Conservation (phyloP, 495 filamentous ascomycete species). For the Daldinia childiae region DNA sequence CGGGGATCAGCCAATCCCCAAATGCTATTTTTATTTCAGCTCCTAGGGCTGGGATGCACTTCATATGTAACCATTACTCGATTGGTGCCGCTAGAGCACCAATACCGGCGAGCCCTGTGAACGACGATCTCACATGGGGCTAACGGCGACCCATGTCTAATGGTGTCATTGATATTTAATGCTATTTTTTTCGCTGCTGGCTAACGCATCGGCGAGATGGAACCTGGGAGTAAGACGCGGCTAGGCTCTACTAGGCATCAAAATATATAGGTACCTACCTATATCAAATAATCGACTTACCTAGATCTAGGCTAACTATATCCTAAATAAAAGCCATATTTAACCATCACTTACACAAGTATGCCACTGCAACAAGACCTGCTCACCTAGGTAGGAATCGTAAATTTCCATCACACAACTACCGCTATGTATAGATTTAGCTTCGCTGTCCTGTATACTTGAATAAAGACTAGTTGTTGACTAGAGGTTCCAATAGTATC, state of each 20-base stretch:
- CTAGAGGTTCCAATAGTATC: not conserved
- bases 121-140: not conserved
- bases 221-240: not conserved
- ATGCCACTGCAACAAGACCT: not conserved
- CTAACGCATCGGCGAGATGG: not conserved
- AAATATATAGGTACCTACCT: too few relatives aligned
- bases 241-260: not conserved
- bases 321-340: too few relatives aligned
- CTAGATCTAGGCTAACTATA: too few relatives aligned
- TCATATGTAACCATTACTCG: not conserved
- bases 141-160: not conserved
- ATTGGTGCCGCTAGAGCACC: constrained; percentile 1
- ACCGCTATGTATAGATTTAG: not conserved
- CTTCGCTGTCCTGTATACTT: not conserved
- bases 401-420: not conserved
- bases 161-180: not conserved
- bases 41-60: not conserved
- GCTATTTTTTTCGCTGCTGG: not conserved
- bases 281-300: too few relatives aligned
- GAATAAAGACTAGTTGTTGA: not conserved
- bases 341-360: not conserved
- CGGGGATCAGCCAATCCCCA: constrained; percentile 21
- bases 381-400: not conserved
- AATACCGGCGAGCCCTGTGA: not conserved
- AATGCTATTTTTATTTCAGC: not conserved